A percentile compares a stretch with the other conserved stretches of the same genome.
Evolutionary conservation across 306 rosid species (phyloP).

Genomic region (Geum urbanum): DNA sequence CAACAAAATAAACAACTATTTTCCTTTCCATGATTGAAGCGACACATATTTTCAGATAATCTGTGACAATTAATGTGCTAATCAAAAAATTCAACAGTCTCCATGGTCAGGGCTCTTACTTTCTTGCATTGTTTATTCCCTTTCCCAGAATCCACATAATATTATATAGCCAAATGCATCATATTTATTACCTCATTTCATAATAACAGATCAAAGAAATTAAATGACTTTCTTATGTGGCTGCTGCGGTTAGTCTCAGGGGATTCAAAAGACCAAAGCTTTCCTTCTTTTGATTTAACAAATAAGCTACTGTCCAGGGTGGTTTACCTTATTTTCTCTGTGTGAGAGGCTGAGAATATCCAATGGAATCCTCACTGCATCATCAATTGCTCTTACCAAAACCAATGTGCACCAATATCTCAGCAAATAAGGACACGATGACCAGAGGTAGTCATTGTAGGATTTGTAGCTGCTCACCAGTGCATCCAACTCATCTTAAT

Average conservation of each 20-base stretch:
- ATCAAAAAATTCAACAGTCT: conserved; percentile 12
- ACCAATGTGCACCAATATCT: background rate
- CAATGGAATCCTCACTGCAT: conserved; percentile 17
- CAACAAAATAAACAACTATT: background rate
- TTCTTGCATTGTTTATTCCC: conserved; percentile 17
- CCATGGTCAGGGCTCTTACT: conserved; percentile 5
- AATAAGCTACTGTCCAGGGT: background rate
- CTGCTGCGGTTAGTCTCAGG: background rate
- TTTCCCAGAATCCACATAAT: background rate
- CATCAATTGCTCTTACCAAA: conserved; percentile 10
- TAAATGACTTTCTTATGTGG: conserved; percentile 7
- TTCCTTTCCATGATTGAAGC: background rate
- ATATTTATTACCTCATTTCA: background rate
- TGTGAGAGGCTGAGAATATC: conserved; percentile 27
- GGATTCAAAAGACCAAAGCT: background rate
- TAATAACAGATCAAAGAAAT: background rate
- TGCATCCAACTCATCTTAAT: background rate
- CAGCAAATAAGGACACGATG: background rate
- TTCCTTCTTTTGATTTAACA: background rate
- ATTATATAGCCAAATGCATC: background rate
- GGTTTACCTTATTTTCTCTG: conserved; percentile 11
- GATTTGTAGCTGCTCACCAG: background rate
- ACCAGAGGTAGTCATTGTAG: background rate
- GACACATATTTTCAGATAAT: conserved; percentile 7
- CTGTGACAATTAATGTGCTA: conserved; percentile 13